Percentiles rank a stretch among this genome's conserved stretches.
Evolutionary conservation across 805 yeast genomes (phyloP).

Genomic region (Starmerella vaccinii): DNA sequence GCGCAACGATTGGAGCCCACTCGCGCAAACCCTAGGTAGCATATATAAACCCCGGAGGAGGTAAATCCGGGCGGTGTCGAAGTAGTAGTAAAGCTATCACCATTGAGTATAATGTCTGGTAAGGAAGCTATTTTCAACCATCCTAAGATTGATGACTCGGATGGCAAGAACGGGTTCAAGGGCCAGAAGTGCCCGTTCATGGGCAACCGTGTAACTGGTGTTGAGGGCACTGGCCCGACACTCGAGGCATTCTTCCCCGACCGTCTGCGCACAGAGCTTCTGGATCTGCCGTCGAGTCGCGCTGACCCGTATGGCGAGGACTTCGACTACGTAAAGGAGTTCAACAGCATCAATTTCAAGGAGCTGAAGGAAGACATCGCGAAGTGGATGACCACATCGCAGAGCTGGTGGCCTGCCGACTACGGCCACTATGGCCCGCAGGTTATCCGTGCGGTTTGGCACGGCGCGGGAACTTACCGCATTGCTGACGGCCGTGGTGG

Average conservation of each 20-base stretch:
- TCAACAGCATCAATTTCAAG: slow-evolving; percentile 14
- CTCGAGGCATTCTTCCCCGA: slow-evolving; percentile 17
- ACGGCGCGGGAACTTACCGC: slow-evolving; percentile 22
- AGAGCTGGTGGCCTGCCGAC: slow-evolving; percentile 23
- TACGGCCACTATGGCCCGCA: slow-evolving; percentile 23
- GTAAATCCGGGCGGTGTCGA: too few species aligned
- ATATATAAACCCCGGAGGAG: background rate
- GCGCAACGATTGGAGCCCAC: background rate
- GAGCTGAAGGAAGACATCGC: slow-evolving; percentile 16
- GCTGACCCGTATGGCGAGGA: slow-evolving; percentile 14
- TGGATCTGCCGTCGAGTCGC: slow-evolving; percentile 12
- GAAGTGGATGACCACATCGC: slow-evolving; percentile 16
- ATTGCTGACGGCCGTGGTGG: slow-evolving; percentile 23
- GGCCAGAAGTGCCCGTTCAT: slow-evolving; percentile 1
- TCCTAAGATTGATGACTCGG: background rate
- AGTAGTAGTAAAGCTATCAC: too few species aligned
- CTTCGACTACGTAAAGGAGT: slow-evolving; percentile 15
- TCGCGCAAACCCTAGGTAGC: background rate
- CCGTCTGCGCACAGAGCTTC: slow-evolving; percentile 18
- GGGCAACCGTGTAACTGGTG: slow-evolving; percentile 15
- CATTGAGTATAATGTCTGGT: background rate
- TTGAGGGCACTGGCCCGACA: slow-evolving; percentile 18
- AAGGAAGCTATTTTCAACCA: background rate
- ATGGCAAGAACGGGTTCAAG: background rate
- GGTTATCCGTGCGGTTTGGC: slow-evolving; percentile 20